These are phyloP conservation scores for Fusarium guadeloupense DNA, from an alignment of 2,329 filamentous ascomycete species.

Conservation along the genomic window DNA sequence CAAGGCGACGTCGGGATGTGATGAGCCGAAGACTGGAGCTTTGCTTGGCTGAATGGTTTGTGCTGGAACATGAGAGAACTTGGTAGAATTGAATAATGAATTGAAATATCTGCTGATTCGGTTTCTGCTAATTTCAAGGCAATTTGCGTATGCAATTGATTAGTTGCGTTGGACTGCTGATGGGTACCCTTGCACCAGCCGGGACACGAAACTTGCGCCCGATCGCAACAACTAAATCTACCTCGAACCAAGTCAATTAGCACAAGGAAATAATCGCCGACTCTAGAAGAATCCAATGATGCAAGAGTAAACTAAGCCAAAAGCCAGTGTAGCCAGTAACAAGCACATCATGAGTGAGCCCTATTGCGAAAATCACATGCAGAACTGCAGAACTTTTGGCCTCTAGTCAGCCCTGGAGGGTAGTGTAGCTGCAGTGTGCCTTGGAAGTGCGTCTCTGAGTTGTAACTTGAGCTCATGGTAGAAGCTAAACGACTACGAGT, in stretches of 20 bases:
- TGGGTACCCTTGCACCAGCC: slow-evolving; percentile 13
- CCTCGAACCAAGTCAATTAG: not conserved
- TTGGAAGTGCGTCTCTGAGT: slow-evolving; percentile 21
- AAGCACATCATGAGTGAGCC: slow-evolving; percentile 26
- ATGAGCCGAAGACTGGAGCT: slow-evolving; percentile 16
- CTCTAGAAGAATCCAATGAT: slow-evolving; percentile 11
- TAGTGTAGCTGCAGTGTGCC: slow-evolving; percentile 22
- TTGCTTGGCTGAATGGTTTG: slow-evolving; percentile 11
- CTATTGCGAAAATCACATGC: slow-evolving; percentile 27
- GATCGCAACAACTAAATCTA: slow-evolving; percentile 16
- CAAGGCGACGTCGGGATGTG: slow-evolving; percentile 25
- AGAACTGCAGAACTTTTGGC: slow-evolving; percentile 16
- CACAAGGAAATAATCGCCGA: slow-evolving; percentile 10
- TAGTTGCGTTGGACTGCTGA: slow-evolving; percentile 6
- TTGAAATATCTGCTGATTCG: not conserved
- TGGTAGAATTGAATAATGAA: not conserved
- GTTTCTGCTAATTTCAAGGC: not conserved
- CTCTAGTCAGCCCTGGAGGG: slow-evolving; percentile 4
- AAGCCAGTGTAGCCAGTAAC: slow-evolving; percentile 8
- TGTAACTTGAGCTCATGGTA: slow-evolving; percentile 11
- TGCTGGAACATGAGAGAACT: not conserved
- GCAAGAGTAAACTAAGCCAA: not conserved
- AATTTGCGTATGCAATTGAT: not conserved
- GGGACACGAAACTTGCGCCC: slow-evolving; percentile 2
- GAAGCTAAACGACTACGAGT: slow-evolving; percentile 2